A percentile compares a stretch with the other conserved stretches of the same genome.
Evolutionary conservation across 1,284 basidiomycete genomes (phyloP).

Genomic region (Ustilago curta): DNA sequence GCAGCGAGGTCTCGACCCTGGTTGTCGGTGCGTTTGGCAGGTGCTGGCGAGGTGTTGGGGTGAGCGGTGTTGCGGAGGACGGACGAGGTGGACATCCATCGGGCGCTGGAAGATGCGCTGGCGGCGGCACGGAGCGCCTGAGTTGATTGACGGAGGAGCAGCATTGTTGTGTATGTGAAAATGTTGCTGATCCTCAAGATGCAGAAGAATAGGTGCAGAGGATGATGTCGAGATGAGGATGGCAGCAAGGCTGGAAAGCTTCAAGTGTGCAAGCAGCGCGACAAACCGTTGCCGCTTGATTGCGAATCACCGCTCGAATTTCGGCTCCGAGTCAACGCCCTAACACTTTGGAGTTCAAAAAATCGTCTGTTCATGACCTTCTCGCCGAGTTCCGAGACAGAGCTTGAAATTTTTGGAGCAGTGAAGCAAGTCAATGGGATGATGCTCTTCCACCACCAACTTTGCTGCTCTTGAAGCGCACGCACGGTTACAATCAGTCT

Average conservation of each 20-base stretch:
- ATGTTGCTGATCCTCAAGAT: conserved; percentile 4
- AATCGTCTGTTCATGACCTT: conserved; percentile 12
- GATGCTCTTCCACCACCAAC: conserved; percentile 1
- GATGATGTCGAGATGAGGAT: neutral
- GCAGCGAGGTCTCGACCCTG: conserved; percentile 51
- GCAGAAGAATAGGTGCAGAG: neutral
- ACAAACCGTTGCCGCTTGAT: conserved; percentile 23
- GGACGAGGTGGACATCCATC: conserved; percentile 45
- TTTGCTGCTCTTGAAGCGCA: neutral
- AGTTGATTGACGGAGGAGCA: conserved; percentile 38
- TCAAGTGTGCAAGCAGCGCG: conserved; percentile 11
- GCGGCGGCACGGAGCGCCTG: conserved; percentile 46
- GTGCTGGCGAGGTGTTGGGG: conserved; percentile 46
- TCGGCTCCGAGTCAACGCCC: conserved; percentile 26
- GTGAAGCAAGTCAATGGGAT: neutral
- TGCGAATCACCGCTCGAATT: conserved; percentile 14
- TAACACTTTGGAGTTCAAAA: conserved; percentile 16
- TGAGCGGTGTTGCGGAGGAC: conserved; percentile 33
- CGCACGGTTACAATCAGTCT: neutral
- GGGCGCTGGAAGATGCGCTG: conserved; percentile 34
- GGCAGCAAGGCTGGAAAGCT: neutral
- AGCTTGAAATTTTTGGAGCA: conserved; percentile 19
- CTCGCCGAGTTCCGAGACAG: conserved; percentile 31
- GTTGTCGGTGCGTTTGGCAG: conserved; percentile 31
- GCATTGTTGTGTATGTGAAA: conserved; percentile 26